Percentiles rank a stretch among this genome's conserved stretches.
These are phyloP conservation scores for Xylaria flabelliformis DNA, from an alignment of 495 filamentous ascomycete species.

Conservation along the genomic window DNA sequence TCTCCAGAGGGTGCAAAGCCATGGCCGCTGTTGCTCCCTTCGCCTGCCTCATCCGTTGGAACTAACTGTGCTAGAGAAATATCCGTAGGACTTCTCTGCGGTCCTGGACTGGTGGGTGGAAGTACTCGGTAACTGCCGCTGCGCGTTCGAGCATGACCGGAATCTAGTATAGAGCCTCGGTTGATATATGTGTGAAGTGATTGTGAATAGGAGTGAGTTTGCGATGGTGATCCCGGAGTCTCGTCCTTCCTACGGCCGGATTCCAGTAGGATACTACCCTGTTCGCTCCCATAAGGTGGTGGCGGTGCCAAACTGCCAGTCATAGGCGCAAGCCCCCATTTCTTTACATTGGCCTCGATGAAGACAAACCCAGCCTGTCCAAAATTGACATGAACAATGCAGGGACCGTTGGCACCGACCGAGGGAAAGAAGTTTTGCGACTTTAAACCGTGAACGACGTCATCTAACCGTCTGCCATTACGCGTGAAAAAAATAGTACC, in stretches of 20 bases:
- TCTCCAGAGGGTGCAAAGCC: conserved; percentile 41
- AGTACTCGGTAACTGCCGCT: conserved; percentile 69
- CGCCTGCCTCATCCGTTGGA: conserved; percentile 77
- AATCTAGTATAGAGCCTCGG: conserved; percentile 42
- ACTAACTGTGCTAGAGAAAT: conserved; percentile 84
- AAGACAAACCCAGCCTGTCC: conserved; percentile 98
- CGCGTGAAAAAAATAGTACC: conserved; percentile 97
- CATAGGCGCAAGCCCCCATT: conserved; percentile 97
- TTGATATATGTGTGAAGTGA: conserved; percentile 46
- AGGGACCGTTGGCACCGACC: conserved; percentile 91
- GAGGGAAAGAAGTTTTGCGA: conserved; percentile 97
- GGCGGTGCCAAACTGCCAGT: conserved; percentile 94
- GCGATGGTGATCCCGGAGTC: conserved; percentile 65
- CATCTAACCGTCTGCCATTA: conserved; percentile 96
- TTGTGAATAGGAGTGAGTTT: conserved; percentile 55
- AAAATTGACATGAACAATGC: conserved; percentile 94
- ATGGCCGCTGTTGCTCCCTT: conserved; percentile 65
- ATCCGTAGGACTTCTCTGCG: conserved; percentile 90
- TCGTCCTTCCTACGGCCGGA: conserved; percentile 69
- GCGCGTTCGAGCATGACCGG: conserved; percentile 58
- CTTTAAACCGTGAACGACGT: conserved; percentile 91
- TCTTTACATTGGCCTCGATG: conserved; percentile 99
- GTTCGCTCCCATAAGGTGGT: conserved; percentile 94
- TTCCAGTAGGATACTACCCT: conserved; percentile 93
- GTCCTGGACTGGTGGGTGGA: conserved; percentile 84